phyloP scores from a whole-genome alignment of 371 early-diverging fungal genomes.

The Haplosporangium sp. region DNA sequence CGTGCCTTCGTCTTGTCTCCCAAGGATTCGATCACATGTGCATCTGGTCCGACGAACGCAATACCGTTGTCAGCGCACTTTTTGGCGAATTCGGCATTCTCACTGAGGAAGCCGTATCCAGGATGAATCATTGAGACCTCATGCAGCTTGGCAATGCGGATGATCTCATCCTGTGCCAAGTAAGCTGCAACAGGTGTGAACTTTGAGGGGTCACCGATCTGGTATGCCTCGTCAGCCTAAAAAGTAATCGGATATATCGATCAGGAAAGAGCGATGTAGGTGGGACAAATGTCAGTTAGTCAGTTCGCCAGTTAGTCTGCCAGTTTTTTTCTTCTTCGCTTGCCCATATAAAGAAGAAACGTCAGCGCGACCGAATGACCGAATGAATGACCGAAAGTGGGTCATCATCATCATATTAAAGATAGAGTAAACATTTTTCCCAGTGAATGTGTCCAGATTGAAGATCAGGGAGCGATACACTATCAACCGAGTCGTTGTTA shows the following conservation, averaged over 20 bases:
- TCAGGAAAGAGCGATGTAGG: not conserved
- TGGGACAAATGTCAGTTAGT: conserved; percentile 1
- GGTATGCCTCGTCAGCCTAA: conserved; percentile 93
- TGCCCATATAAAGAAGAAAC: not conserved
- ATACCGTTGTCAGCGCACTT: conserved; percentile 92
- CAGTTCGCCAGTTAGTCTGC: not conserved
- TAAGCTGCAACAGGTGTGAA: conserved; percentile 94
- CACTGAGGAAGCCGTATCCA: conserved; percentile 93
- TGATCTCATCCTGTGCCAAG: conserved; percentile 92
- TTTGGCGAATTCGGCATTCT: conserved; percentile 90
- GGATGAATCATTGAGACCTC: conserved; percentile 87
- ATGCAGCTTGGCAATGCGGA: conserved; percentile 84
- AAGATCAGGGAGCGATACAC: too few species aligned
- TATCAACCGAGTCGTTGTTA: too few species aligned
- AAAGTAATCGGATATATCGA: conserved; percentile 1
- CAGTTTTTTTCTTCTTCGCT: too few species aligned
- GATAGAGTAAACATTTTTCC: not conserved
- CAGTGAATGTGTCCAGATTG: too few species aligned
- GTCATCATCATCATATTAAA: not conserved
- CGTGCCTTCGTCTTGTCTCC: conserved; percentile 97
- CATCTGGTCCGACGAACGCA: conserved; percentile 90
- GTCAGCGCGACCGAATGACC: not conserved
- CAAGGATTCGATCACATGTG: conserved; percentile 87
- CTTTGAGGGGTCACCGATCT: conserved; percentile 84
- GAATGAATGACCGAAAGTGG: not conserved